Evolutionary conservation across 352 stramenopile genomes (phyloP).

Genomic region (Phytophthora pistaciae): DNA sequence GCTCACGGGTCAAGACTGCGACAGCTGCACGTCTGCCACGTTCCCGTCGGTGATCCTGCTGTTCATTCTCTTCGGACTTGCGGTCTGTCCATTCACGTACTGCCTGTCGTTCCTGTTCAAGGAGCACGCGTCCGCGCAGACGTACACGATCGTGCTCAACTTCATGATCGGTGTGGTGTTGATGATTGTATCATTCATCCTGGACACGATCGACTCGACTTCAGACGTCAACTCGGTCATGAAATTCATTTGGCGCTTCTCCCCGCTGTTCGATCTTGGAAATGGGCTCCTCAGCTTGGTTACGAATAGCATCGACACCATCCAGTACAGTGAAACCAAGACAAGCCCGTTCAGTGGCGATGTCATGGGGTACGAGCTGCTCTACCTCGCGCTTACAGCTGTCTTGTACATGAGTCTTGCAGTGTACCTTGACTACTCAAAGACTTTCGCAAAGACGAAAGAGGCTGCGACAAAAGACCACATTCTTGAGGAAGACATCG

Average conservation of each 20-base stretch:
- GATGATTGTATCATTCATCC: conserved; percentile 62
- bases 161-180: conserved; percentile 62
- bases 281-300: conserved; percentile 38
- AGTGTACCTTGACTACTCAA: conserved; percentile 59
- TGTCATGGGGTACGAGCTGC: conserved; percentile 57
- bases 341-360: conserved; percentile 56
- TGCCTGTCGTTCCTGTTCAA: conserved; percentile 68
- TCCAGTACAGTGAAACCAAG: conserved; percentile 38
- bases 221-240: conserved; percentile 48
- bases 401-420: conserved; percentile 48
- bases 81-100: conserved; percentile 63
- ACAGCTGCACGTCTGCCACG: conserved; percentile 46
- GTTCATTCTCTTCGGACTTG: conserved; percentile 60
- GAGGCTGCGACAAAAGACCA: not conserved
- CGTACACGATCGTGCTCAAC: conserved; percentile 69
- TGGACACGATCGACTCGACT: conserved; percentile 48
- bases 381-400: conserved; percentile 45
- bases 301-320: conserved; percentile 36
- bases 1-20: conserved; percentile 52
- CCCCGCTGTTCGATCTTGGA: conserved; percentile 56
- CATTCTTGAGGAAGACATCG: not conserved
- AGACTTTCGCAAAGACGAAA: conserved; percentile 62
- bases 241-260: conserved; percentile 71
- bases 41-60: conserved; percentile 57
- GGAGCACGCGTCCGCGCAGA: conserved; percentile 62